Evolutionary conservation across 495 filamentous ascomycete species (phyloP), one percentile per base, ranked within the genome.

Genomic region (Aspergillus panamensis): DNA sequence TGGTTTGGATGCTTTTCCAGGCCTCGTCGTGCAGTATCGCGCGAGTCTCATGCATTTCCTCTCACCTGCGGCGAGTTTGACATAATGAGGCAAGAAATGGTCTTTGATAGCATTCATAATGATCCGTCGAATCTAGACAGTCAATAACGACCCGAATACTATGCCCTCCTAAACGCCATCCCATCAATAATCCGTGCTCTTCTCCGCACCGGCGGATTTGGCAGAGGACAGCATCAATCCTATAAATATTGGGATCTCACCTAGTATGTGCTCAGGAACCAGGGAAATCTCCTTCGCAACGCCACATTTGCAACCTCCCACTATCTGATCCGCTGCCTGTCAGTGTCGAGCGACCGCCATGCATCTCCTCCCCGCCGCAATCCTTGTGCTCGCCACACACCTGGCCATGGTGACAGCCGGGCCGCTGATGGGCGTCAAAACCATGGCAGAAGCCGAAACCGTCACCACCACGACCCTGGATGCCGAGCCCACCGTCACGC

Each of bases 351-450:
- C 25, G 3, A 21, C 29, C n/a, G 4, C 30, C 53, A 58, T 58
- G 56, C 48, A 52, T 17, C 48, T 58, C 48, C 32, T 21, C 48
- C 56, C 48, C 37, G 39, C 19, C 31, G 56, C 25, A 29, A 16
- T 58, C 25, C 14, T 58, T 6, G 39, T 25, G 48, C 17, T 58
- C 6, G 29, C 56, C 37, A 35, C 56, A 7, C 39, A 51, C 7
- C 31, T 52, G 29, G 48, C 20, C 14, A 39, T 57, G 9, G 39
- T 21, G 1, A 42, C 16, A 12, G 32, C 51, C 0, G 13, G 8
- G 19, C 17, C 33, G n/a, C 21, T 17, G 37, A 42, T 20, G n/a
- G 10, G 6, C 30, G 35, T 12, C 19, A 4, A 9, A 16, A 9
- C 42, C 4, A 7, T 16, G 16, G 5, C 6, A 8, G 9, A 13